A percentile compares a stretch with the other conserved stretches of the same genome.
These are phyloP conservation scores for Phanerochaete sordida DNA, from an alignment of 768 basidiomycete genomes.

Conservation along the genomic window DNA sequence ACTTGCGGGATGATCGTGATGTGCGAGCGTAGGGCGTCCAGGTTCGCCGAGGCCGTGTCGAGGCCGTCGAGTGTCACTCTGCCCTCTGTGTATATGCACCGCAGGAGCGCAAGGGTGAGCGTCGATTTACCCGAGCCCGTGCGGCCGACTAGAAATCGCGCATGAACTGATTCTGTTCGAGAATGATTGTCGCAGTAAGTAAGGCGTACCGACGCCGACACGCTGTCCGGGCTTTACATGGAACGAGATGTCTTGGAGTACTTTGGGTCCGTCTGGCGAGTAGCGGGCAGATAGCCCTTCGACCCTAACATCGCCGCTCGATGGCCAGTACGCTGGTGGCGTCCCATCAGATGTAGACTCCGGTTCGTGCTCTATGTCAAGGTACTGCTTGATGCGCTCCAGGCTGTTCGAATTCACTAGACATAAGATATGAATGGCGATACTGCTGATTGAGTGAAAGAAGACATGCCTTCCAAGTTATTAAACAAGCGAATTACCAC, in stretches of 20 bases:
- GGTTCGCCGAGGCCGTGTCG: conserved; percentile 41
- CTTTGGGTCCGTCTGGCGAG: conserved; percentile 47
- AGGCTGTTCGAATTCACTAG: conserved; percentile 23
- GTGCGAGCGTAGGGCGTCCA: conserved; percentile 46
- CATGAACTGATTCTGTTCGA: conserved; percentile 52
- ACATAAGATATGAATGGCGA: not conserved
- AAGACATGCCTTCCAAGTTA: conserved; percentile 33
- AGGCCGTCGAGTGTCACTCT: conserved; percentile 47
- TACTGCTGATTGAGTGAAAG: not conserved
- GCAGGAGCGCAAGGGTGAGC: conserved; percentile 48
- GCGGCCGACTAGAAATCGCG: conserved; percentile 30
- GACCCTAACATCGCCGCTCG: conserved; percentile 48
- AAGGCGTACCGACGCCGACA: conserved; percentile 38
- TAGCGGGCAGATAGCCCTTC: conserved; percentile 52
- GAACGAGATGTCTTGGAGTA: conserved; percentile 53
- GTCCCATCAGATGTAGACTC: conserved; percentile 31
- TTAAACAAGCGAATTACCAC: conserved; percentile 46
- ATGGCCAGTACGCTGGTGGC: conserved; percentile 63
- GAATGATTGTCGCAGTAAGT: conserved; percentile 50
- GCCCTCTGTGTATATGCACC: conserved; percentile 51
- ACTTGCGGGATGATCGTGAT: conserved; percentile 59
- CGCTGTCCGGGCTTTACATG: conserved; percentile 50
- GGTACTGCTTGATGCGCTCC: conserved; percentile 50
- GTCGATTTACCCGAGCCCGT: conserved; percentile 38
- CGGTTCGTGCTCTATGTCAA: conserved; percentile 52